Evolutionary conservation across 2,329 filamentous ascomycete genomes (phyloP), one percentile per base, ranked within the genome.

Genomic region (Blastomyces silverae): DNA sequence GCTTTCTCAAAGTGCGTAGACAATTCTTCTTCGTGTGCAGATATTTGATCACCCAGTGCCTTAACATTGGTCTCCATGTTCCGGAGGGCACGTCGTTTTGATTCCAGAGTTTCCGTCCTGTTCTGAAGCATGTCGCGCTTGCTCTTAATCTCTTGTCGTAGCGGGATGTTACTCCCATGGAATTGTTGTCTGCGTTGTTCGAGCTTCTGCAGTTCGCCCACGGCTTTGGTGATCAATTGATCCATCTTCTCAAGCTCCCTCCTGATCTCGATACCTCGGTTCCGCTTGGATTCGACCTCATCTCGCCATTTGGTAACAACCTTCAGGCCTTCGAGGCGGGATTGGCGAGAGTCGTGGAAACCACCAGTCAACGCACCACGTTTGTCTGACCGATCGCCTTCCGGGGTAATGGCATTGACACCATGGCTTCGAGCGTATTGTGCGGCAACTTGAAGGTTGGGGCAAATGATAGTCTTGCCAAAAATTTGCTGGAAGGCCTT

Each of bases 361-460:
- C 94, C 94, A 81, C 94, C 94, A 60, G 92, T 97, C 80, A 99
- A 86, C 17, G 92, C 93, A 77, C 94, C 94, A 70, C 93, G 89
- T 79, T 95, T 96, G 78, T 97, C 95, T 1, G 92, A 92, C 42
- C 91, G 91, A 76, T 97, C 93, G 76, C 94, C 94, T 65, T 97
- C 92, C 3, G 91, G 89, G 0, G 94, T 99, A 69, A 99, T 96
- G 44, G 91, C 92, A 71, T 92, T 92, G 31, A 97, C 87, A 22
- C 90, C 90, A 72, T 97, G 93, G 71, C 90, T 96, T 72, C 93
- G 87, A 28, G 94, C 91, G 74, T 97, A 97, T 73, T 97, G 92
- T 15, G 89, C 86, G 59, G 92, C 94, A 65, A 96, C 86, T 60
- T 90, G 86, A 67, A 99, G 80, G 70, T 91, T 96, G 2, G 93